phyloP scores from a whole-genome alignment of 495 filamentous ascomycete species.

The Xanthoparmelia taractica region DNA sequence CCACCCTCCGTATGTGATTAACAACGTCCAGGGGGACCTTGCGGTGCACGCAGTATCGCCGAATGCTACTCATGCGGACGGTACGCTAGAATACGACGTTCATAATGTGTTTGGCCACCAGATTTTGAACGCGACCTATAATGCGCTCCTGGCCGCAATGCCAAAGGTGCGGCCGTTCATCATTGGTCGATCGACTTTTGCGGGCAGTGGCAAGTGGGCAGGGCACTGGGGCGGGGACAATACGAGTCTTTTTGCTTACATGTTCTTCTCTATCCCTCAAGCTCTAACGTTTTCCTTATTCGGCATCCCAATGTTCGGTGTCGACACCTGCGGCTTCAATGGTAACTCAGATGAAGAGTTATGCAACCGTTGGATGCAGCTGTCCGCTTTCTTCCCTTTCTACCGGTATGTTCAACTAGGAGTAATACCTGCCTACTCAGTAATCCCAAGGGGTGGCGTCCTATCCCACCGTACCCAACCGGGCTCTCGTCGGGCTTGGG shows the following conservation, averaged over 20 bases:
- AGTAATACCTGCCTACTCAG: not conserved
- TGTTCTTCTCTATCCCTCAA: constrained; percentile 76
- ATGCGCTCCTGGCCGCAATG: constrained; percentile 56
- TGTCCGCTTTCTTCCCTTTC: constrained; percentile 80
- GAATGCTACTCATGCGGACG: constrained; percentile 70
- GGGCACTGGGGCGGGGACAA: constrained; percentile 91
- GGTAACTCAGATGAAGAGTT: constrained; percentile 67
- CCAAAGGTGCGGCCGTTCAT: constrained; percentile 71
- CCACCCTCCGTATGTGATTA: constrained; percentile 73
- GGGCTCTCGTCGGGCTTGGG: not conserved
- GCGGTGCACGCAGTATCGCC: constrained; percentile 66
- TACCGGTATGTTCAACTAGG: constrained; percentile 38
- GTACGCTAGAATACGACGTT: constrained; percentile 68
- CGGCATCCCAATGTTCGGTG: constrained; percentile 83
- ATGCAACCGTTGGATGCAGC: constrained; percentile 81
- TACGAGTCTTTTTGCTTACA: constrained; percentile 54
- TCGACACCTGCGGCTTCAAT: constrained; percentile 73
- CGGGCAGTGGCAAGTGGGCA: constrained; percentile 70
- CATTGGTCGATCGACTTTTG: constrained; percentile 76
- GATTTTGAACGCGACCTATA: constrained; percentile 72
- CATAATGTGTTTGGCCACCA: constrained; percentile 72
- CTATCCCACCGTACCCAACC: not conserved
- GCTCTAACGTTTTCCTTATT: constrained; percentile 73
- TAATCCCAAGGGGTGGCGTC: not conserved
- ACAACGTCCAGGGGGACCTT: constrained; percentile 71